Base-by-base conservation (phyloP, 441 rosid species). In the Populus trichocarpa region DNA sequence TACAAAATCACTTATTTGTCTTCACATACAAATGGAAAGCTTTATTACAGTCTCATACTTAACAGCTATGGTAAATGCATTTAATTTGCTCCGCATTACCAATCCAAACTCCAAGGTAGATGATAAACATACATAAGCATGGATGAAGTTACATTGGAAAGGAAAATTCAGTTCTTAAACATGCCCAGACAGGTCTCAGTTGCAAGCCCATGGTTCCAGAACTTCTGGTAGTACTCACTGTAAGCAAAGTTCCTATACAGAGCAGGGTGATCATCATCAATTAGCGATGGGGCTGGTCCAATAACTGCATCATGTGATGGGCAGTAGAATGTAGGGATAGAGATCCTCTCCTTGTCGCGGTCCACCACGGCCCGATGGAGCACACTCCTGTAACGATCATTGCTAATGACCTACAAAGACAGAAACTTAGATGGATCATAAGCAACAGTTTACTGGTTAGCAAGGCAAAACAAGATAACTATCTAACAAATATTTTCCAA, bases 291-390 rank as follows among this genome's bases (percentile, higher is more conserved):
- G 4, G 86, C 84, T 2, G 89, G 87, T 42, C 74, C 74, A 0
- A 84, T 77, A 22, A 83, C 42, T 8, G 88, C 89, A 57, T 87
- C 89, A 0, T 78, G 76, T 11, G 90, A 88, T 18, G 89, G 91
- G 64, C 87, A 85, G 75, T 84, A 87, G 53, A 87, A 83, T 14
- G 88, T 85, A 5, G 88, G 87, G 73, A 87, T 72, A 2, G 90
- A 87, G 53, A 88, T 85, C 74, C 89, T 71, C 80, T 88, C 89
- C 83, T 65, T 78, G 68, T 66, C 61, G 73, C 70, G 10, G 71
- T 87, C 87, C 81, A 87, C 85, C 36, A 85, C 63, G 2, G 88
- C 89, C 8, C 91, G 76, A 61, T 88, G 89, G 18, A 84, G 79
- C 75, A 84, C 84, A 66, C 89, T 87, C 77, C 81, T 88, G 84